Evolutionary conservation across 1,284 basidiomycete species (phyloP).

Genomic region (Cystobasidiaceae sp.): DNA sequence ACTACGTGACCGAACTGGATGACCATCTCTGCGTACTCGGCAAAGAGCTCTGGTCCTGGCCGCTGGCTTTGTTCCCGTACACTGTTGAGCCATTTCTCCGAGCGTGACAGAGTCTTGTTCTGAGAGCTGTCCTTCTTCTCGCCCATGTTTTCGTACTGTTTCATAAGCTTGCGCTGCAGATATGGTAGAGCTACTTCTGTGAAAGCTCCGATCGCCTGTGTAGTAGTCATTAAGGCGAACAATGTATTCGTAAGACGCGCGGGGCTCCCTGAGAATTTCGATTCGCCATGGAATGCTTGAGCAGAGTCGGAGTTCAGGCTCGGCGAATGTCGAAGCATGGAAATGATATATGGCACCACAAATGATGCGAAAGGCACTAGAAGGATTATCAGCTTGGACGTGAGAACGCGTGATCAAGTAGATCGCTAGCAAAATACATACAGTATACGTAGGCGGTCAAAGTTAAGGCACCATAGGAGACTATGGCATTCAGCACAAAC

Average conservation of each 20-base stretch:
- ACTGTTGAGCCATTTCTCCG: constrained; percentile 60
- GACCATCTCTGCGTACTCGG: constrained; percentile 38
- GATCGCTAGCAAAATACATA: constrained; percentile 31
- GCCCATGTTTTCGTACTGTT: constrained; percentile 43
- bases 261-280: constrained; percentile 50
- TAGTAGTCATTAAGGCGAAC: constrained; percentile 93
- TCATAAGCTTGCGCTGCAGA: constrained; percentile 55
- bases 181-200: constrained; percentile 80
- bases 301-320: constrained; percentile 39
- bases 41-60: constrained; percentile 61
- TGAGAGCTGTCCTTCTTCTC: constrained; percentile 36
- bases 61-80: constrained; percentile 72
- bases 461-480: constrained; percentile 70
- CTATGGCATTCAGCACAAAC: constrained; percentile 80
- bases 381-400: background rate
- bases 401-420: background rate
- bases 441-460: constrained; percentile 73
- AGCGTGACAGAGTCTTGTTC: constrained; percentile 54
- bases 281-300: constrained; percentile 34
- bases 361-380: constrained; percentile 67
- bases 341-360: constrained; percentile 58
- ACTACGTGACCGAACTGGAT: constrained; percentile 79
- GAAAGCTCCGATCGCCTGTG: constrained; percentile 77
- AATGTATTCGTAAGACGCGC: constrained; percentile 79
- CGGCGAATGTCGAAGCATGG: constrained; percentile 51